These are phyloP conservation scores for Licmophora abbreviata DNA, from an alignment of 108 stramenopile species.

Conservation along the genomic window DNA sequence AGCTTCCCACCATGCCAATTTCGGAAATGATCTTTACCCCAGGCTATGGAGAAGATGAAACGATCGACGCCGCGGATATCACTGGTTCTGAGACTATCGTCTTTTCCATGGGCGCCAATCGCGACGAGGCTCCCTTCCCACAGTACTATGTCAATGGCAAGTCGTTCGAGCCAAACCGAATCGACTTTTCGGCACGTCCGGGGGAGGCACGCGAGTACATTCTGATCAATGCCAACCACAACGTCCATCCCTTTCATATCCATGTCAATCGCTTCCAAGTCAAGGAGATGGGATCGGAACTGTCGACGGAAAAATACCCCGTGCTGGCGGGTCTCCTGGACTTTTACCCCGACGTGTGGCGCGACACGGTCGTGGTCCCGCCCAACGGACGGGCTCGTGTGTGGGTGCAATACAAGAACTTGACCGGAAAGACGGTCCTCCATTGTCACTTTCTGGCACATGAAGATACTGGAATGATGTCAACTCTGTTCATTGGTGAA, in stretches of 20 bases:
- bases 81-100: conserved; percentile 25
- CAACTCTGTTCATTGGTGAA: conserved; percentile 30
- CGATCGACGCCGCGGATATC: conserved; percentile 18
- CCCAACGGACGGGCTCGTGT: conserved; percentile 32
- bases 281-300: conserved; percentile 31
- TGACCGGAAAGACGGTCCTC: conserved; percentile 39
- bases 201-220: conserved; percentile 35
- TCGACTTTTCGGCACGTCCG: conserved; percentile 22
- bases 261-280: conserved; percentile 53
- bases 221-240: conserved; percentile 40
- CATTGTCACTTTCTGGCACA: conserved; percentile 54
- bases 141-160: conserved; percentile 47
- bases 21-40: conserved; percentile 26
- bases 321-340: conserved; percentile 20
- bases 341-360: conserved; percentile 20
- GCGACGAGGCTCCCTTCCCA: conserved; percentile 31
- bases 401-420: conserved; percentile 35
- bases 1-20: conserved; percentile 4
- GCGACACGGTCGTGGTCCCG: conserved; percentile 40
- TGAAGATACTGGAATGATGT: conserved; percentile 56
- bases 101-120: conserved; percentile 38
- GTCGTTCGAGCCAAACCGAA: conserved; percentile 14
- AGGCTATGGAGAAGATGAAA: conserved; percentile 18
- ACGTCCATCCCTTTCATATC: conserved; percentile 46
- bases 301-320: conserved; percentile 26